phyloP scores from a whole-genome alignment of 306 rosid genomes.

The Morella rubra region DNA sequence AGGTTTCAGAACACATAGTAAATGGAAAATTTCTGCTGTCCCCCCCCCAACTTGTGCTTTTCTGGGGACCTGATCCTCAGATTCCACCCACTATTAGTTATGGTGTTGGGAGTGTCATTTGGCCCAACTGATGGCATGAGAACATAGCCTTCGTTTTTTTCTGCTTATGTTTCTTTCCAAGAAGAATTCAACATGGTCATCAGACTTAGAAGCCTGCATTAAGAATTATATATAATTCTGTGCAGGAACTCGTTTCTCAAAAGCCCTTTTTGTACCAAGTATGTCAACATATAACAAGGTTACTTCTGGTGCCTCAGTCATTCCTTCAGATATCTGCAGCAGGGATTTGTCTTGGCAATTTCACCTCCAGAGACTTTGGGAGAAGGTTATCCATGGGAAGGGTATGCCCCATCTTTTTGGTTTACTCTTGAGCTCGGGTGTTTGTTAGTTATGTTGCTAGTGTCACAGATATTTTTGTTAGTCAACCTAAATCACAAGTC shows the following conservation, averaged over 20 bases:
- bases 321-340: constrained; percentile 41
- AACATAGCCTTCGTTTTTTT: neutral
- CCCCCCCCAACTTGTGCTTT: neutral
- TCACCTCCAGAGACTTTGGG: constrained; percentile 66
- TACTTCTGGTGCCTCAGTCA: constrained; percentile 50
- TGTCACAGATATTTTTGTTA: neutral
- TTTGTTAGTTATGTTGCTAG: neutral
- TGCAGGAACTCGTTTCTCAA: constrained; percentile 59
- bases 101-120: neutral
- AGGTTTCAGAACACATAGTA: neutral
- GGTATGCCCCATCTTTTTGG: constrained; percentile 41
- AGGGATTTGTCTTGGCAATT: constrained; percentile 72
- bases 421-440: constrained; percentile 14
- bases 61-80: neutral
- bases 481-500: no score
- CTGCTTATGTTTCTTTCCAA: constrained; percentile 6
- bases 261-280: constrained; percentile 74
- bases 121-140: neutral
- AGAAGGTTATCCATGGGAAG: constrained; percentile 55
- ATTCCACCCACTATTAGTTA: no score
- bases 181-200: constrained; percentile 7
- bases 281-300: constrained; percentile 65
- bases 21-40: neutral
- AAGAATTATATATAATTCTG: constrained; percentile 23
- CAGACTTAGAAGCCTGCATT: constrained; percentile 20